Base-by-base conservation (phyloP, 495 filamentous ascomycete species). In the Aspergillus nidulans region DNA sequence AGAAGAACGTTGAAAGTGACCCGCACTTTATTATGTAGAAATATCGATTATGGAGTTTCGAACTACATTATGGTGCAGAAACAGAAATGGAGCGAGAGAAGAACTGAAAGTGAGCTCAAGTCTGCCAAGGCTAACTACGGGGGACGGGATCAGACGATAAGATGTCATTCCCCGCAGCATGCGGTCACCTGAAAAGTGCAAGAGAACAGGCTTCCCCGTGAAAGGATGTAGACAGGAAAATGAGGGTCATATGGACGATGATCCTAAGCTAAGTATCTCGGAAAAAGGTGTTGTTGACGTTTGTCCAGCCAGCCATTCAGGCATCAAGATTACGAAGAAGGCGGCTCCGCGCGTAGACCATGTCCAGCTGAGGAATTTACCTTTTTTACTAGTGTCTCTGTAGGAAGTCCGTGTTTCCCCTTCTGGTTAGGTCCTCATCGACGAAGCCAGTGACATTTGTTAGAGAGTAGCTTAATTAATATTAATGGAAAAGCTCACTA, bases 11-110 rank as follows among this genome's bases (percentile, higher is more conserved):
- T 34, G 43, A 34, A 49, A 55, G 63, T 58, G 62, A 24, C 59
- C 56, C 43, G 59, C 62, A 62, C 62, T 56, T 50, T 45, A 50
- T 51, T 25, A 60, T 42, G 23, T 48, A 52, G 45, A 40, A 41
- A 52, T 53, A 58, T 23, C 40, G n/a, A 42, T 30, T 20, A 34
- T 49, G 2, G 25, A 28, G 36, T 20, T 18, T 16, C 32, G 18
- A 46, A 49, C 59, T 59, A 58, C 59, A 62, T 58, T 34, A 49
- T 58, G 52, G 18, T 30, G 10, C 6, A 49, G 19, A 30, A 49
- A 13, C 26, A 24, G 32, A 47, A 19, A 18, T 6, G n/a, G n/a
- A 28, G 30, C 16, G 45, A 48, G 6, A 6, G 25, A 32, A 10
- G 48, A 51, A 18, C 9, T 21, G 20, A 24, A 28, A 39, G 3